phyloP scores from a whole-genome alignment of 805 yeast species.

The Teunomyces kruisii region DNA sequence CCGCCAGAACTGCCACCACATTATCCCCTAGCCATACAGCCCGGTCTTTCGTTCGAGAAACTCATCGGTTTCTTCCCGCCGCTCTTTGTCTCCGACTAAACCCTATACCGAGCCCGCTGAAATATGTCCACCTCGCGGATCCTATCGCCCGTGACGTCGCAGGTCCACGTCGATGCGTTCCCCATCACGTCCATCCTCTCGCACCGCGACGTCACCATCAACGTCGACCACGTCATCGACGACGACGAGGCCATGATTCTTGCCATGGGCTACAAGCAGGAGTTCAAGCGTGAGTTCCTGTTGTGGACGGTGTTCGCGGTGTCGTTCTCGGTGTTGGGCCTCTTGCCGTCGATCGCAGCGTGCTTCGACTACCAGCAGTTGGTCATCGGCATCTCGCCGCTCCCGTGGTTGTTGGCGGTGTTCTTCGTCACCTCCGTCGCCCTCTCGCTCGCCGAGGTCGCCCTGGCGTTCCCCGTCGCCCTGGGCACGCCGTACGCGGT shows the following conservation, averaged over 20 bases:
- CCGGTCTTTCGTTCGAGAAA: too few species aligned
- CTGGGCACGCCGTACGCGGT: constrained; percentile 73
- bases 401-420: constrained; percentile 60
- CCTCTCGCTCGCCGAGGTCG: constrained; percentile 61
- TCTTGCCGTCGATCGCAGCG: constrained; percentile 64
- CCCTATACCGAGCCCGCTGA: too few species aligned
- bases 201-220: constrained; percentile 36
- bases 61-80: too few species aligned
- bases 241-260: constrained; percentile 53
- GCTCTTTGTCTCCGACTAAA: too few species aligned
- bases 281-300: constrained; percentile 58
- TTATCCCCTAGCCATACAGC: too few species aligned
- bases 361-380: constrained; percentile 60
- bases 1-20: too few species aligned
- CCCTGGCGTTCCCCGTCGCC: constrained; percentile 65
- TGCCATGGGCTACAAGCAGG: constrained; percentile 64
- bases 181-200: constrained; percentile 38
- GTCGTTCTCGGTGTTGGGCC: constrained; percentile 62
- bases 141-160: constrained; percentile 15
- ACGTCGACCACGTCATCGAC: constrained; percentile 49
- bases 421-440: constrained; percentile 58
- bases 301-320: constrained; percentile 60
- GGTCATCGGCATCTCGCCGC: constrained; percentile 61
- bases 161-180: constrained; percentile 36
- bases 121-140: not conserved